These are phyloP conservation scores for Suillus bovinus DNA, from an alignment of 768 basidiomycete species.

Conservation along the genomic window DNA sequence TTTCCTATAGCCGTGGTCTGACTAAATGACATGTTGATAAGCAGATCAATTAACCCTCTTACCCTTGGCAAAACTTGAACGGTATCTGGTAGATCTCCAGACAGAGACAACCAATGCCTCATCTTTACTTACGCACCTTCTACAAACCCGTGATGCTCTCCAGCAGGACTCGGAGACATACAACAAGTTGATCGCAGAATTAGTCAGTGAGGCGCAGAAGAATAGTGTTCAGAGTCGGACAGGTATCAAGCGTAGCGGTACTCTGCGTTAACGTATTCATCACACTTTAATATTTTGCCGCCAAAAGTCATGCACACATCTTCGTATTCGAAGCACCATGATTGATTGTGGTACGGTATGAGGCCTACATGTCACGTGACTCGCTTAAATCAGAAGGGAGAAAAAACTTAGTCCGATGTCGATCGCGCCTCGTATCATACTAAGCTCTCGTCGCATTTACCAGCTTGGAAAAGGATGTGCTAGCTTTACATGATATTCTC, in stretches of 20 bases:
- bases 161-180: conserved; percentile 90
- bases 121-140: conserved; percentile 71
- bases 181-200: conserved; percentile 86
- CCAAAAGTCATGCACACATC: too few relatives aligned
- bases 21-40: conserved; percentile 9
- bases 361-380: conserved; percentile 12
- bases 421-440: background rate
- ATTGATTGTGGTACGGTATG: too few relatives aligned
- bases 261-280: conserved; percentile 33
- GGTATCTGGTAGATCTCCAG: conserved; percentile 66
- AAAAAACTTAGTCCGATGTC: conserved; percentile 18
- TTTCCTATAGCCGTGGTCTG: background rate
- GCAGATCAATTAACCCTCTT: conserved; percentile 73
- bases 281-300: background rate
- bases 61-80: conserved; percentile 66
- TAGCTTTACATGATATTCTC: background rate
- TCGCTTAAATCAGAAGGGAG: background rate
- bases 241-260: conserved; percentile 50
- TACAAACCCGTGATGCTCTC: conserved; percentile 78
- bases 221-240: conserved; percentile 62
- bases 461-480: background rate
- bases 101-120: conserved; percentile 76
- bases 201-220: conserved; percentile 91
- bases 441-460: background rate
- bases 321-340: too few relatives aligned